These are phyloP conservation scores for Protomyces lactucae-debilis DNA, from an alignment of 1,139 yeast species.

Conservation along the genomic window DNA sequence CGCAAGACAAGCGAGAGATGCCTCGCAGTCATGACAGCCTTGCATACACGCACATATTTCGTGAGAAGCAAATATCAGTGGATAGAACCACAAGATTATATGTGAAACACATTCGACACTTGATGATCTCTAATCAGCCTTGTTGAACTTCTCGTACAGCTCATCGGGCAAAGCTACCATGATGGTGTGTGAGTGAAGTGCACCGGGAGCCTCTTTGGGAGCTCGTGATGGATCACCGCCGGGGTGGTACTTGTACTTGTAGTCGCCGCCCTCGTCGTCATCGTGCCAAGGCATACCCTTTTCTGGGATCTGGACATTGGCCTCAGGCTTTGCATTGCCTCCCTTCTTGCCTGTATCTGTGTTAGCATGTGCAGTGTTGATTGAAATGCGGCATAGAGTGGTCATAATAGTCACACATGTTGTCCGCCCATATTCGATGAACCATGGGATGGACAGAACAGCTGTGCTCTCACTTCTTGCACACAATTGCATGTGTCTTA, in stretches of 20 bases:
- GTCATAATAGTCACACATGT: not conserved
- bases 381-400: not conserved
- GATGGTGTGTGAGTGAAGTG: slow-evolving; percentile 26
- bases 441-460: no score
- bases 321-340: slow-evolving; percentile 25
- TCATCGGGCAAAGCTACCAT: slow-evolving; percentile 24
- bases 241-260: slow-evolving; percentile 24
- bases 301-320: slow-evolving; percentile 12
- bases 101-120: not conserved
- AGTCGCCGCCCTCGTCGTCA: slow-evolving; percentile 9
- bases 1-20: slow-evolving; percentile 10
- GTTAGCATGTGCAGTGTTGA: not conserved
- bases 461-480: not conserved
- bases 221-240: slow-evolving; percentile 20
- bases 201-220: slow-evolving; percentile 26
- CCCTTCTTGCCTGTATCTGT: slow-evolving; percentile 21
- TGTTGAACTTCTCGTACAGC: slow-evolving; percentile 25
- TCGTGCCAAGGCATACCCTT: slow-evolving; percentile 26
- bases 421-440: no score
- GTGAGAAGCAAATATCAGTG: no score
- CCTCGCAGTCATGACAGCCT: not conserved
- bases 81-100: no score
- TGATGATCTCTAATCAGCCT: not conserved
- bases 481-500: not conserved
- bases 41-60: no score